Evolutionary conservation across 192 early-diverging fungal species (phyloP).

Genomic region (Diversispora epigaea): DNA sequence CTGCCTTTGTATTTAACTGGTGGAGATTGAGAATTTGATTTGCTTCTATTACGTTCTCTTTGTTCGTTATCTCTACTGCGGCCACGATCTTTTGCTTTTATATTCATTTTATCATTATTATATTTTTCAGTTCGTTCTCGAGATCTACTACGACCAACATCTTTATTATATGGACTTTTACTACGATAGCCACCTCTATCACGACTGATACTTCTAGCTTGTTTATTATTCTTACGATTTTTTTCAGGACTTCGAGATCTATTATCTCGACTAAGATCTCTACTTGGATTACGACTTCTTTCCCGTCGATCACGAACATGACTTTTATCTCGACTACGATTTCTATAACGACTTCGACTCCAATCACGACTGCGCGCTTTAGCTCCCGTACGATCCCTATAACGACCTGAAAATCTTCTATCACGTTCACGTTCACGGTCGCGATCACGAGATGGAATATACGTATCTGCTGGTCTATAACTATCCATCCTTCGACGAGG

Average conservation of each 20-base stretch:
- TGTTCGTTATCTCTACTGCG: background rate
- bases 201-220: conserved; percentile 2
- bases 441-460: conserved; percentile 4
- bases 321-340: background rate
- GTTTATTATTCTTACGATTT: background rate
- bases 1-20: conserved; percentile 56
- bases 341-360: too few species aligned
- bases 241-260: too few species aligned
- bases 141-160: too few species aligned
- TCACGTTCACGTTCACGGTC: background rate
- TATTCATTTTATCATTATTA: background rate
- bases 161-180: background rate
- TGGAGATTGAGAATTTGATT: conserved; percentile 38
- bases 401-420: background rate
- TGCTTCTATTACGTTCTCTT: background rate
- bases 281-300: conserved; percentile 7
- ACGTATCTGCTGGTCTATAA: conserved; percentile 17
- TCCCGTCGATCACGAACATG: background rate
- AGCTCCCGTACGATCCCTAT: too few species aligned
- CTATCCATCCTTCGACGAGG: conserved; percentile 5
- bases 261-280: background rate
- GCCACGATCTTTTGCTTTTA: background rate
- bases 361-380: too few species aligned
- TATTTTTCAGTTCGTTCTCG: too few species aligned
- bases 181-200: conserved; percentile 4